Evolutionary conservation across 306 rosid genomes (phyloP).

Genomic region (Vigna angularis): DNA sequence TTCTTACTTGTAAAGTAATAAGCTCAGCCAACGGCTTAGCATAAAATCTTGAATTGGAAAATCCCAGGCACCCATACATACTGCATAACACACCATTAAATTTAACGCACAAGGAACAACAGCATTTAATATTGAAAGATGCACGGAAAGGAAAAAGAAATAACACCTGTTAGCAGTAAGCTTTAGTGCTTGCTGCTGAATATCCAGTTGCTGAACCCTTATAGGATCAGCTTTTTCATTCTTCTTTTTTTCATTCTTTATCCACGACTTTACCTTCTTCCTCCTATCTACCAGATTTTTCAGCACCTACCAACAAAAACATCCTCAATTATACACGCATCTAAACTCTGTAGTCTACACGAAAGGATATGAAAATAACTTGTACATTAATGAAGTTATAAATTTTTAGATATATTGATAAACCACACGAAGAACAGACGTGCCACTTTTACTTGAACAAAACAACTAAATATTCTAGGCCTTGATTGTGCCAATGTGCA

Average conservation of each 20-base stretch:
- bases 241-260: slow-evolving; percentile 64
- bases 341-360: slow-evolving; percentile 17
- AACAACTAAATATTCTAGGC: background rate
- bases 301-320: slow-evolving; percentile 63
- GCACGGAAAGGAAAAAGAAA: slow-evolving; percentile 22
- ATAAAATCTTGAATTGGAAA: slow-evolving; percentile 95
- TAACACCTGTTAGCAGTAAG: slow-evolving; percentile 93
- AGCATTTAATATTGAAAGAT: slow-evolving; percentile 15
- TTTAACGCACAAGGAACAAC: slow-evolving; percentile 31
- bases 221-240: slow-evolving; percentile 61
- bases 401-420: no score
- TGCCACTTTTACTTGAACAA: slow-evolving; percentile 3
- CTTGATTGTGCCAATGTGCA: background rate
- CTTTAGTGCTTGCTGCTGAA: slow-evolving; percentile 97
- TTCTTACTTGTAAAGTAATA: slow-evolving; percentile 85
- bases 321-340: slow-evolving; percentile 32
- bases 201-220: slow-evolving; percentile 85
- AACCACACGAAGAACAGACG: background rate
- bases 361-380: background rate
- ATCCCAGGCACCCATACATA: slow-evolving; percentile 98
- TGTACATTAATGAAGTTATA: background rate
- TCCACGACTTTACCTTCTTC: slow-evolving; percentile 80
- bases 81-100: slow-evolving; percentile 58
- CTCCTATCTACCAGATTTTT: slow-evolving; percentile 84
- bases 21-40: slow-evolving; percentile 98